Evolutionary conservation across 306 rosid species (phyloP).

Genomic region (Mimosa pudica): DNA sequence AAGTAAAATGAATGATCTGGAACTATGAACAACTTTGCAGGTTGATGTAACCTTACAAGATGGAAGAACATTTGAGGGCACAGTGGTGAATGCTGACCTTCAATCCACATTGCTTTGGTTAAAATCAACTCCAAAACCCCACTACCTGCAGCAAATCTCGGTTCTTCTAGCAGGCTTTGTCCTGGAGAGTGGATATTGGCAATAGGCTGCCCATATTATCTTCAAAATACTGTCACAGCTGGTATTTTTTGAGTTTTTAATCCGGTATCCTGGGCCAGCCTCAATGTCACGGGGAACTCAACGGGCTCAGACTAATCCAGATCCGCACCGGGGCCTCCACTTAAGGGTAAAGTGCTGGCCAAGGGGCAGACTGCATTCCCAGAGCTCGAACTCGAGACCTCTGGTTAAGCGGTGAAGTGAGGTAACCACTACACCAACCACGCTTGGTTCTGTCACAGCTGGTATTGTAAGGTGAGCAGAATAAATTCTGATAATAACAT

Average conservation of each 20-base stretch:
- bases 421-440: no score
- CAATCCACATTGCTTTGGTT: conserved; percentile 84
- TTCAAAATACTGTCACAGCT: conserved; percentile 90
- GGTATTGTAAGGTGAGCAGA: conserved; percentile 83
- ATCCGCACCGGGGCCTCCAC: no score
- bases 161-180: conserved; percentile 75
- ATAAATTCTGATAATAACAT: background rate
- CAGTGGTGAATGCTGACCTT: conserved; percentile 72
- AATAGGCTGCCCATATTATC: conserved; percentile 82
- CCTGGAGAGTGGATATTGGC: conserved; percentile 97
- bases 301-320: no score
- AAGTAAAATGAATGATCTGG: conserved; percentile 14
- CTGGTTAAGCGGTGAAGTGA: no score
- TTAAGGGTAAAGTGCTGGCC: no score
- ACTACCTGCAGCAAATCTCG: conserved; percentile 79
- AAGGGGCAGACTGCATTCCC: no score
- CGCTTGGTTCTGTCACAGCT: conserved; percentile 89
- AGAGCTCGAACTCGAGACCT: no score
- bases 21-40: conserved; percentile 43
- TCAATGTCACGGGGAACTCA: no score
- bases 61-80: conserved; percentile 85
- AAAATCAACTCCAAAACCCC: conserved; percentile 81
- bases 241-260: no score
- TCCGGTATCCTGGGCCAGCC: no score
- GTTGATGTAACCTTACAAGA: conserved; percentile 89